A percentile compares a stretch with the other conserved stretches of the same genome.
These are phyloP conservation scores for Aureobasidium leucospermi DNA, from an alignment of 2,329 filamentous ascomycete genomes.

Conservation along the genomic window DNA sequence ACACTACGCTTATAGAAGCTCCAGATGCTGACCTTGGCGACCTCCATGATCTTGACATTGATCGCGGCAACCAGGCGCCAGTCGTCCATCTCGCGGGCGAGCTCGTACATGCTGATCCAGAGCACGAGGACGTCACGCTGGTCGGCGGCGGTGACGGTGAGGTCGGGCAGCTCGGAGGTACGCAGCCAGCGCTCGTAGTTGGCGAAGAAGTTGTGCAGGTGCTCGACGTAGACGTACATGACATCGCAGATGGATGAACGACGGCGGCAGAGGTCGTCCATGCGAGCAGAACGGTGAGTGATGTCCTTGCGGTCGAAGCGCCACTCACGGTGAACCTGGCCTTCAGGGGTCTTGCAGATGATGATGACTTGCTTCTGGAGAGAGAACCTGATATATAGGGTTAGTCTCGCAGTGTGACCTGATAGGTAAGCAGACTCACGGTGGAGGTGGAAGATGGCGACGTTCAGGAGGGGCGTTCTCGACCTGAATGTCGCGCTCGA, in stretches of 20 bases:
- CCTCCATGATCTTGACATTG: not conserved
- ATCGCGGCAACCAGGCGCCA: not conserved
- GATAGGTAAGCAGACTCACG: not conserved
- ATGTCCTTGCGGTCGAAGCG: not conserved
- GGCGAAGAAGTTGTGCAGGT: not conserved
- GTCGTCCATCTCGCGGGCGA: not conserved
- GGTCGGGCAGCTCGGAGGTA: not conserved
- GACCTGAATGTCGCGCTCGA: not conserved
- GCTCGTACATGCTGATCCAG: not conserved
- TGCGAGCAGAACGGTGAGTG: not conserved
- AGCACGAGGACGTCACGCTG: not conserved
- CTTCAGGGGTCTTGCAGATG: not conserved
- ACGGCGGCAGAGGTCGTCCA: not conserved
- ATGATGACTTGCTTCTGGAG: not conserved
- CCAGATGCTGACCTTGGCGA: not conserved
- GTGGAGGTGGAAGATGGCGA: not conserved
- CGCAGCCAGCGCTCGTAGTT: slow-evolving; percentile 6
- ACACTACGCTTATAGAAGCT: slow-evolving; percentile 3
- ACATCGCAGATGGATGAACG: not conserved
- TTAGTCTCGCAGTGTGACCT: not conserved
- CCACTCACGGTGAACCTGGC: not conserved
- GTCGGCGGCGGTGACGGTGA: not conserved
- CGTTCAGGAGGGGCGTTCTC: not conserved
- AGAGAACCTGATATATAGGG: not conserved
- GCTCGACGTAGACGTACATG: not conserved